Base-by-base conservation (phyloP, 805 yeast genomes). In the Candida hispaniensis region DNA sequence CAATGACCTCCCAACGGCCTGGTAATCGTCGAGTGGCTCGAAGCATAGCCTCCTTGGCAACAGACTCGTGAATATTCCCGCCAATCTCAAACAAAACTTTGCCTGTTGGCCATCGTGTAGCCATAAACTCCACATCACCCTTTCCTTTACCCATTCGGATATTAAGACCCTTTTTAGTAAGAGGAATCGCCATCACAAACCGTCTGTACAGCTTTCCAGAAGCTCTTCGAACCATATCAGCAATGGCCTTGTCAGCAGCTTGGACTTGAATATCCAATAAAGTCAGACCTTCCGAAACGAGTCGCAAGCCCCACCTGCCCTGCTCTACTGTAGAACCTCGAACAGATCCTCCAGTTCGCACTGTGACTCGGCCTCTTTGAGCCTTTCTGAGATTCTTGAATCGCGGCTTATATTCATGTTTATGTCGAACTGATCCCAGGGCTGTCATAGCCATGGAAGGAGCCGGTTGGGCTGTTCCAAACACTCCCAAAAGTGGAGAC, bases 141-240 rank as follows among this genome's bases (percentile, higher is more conserved):
- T 91, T 91, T 64, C 98, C 98, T 59, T 91, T 91, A 66, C 98
- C 98, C 98, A 91, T 91, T 76, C 98, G 91, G 7, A 95, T 83
- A 57, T 91, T 95, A 58, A 91, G 91, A 63, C 98, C 98, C 63
- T 91, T 91, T 43, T 81, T 73, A 60, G 95, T 85, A 8, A 91
- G 93, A 0, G 97, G 91, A 36, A 83, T 69, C 54, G 80, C 78
- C 14, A 94, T 79, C 33, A 75, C 73, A 39, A 86, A 65, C 53
- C 97, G 72, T 47, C 88, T 76, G 69, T 79, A 75, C 36, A 85
- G 63, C 46, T 69, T 61, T 24, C 93, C 93, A 29, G 55, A 51
- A 26, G 75, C 62, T 11, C 86, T 82, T 58, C 94, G 74, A 51
- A 85, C 75, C 42, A 76, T 73, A 60, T 94, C 73, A 74, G 75